A percentile compares a stretch with the other conserved stretches of the same genome.
Evolutionary conservation across 331 rosid genomes (phyloP).

Genomic region (Malus hybrid): DNA sequence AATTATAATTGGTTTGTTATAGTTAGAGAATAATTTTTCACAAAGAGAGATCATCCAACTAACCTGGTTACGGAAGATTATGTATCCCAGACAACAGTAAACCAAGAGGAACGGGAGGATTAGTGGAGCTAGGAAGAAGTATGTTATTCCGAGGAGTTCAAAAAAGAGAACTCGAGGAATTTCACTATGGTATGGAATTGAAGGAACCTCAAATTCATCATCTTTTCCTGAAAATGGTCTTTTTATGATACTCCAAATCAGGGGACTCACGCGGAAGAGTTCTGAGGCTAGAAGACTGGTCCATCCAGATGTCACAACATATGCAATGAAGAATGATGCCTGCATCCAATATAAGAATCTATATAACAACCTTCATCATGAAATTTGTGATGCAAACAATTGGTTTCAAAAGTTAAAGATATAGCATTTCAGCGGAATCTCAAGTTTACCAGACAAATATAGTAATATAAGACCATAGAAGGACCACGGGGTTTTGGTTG

Average conservation of each 20-base stretch:
- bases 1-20: neutral
- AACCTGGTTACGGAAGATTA: slow-evolving; percentile 75
- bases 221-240: slow-evolving; percentile 26
- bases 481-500: neutral
- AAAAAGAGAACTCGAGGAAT: slow-evolving; percentile 64
- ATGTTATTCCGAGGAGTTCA: slow-evolving; percentile 77
- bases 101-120: slow-evolving; percentile 74
- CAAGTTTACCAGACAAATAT: neutral
- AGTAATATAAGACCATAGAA: neutral
- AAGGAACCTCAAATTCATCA: slow-evolving; percentile 50
- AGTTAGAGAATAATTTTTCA: neutral
- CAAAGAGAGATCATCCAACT: neutral
- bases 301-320: slow-evolving; percentile 84
- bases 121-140: slow-evolving; percentile 76
- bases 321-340: slow-evolving; percentile 88
- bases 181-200: slow-evolving; percentile 54
- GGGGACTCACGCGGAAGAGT: slow-evolving; percentile 46
- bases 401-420: neutral
- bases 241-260: slow-evolving; percentile 30
- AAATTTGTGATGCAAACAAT: neutral
- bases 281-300: slow-evolving; percentile 51
- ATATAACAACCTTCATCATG: neutral
- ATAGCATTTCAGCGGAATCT: neutral
- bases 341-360: slow-evolving; percentile 22
- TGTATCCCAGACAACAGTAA: slow-evolving; percentile 64